Evolutionary conservation across 768 basidiomycete species (phyloP), one percentile per base, ranked within the genome.

Genomic region (Agaricus sinodeliciosus): DNA sequence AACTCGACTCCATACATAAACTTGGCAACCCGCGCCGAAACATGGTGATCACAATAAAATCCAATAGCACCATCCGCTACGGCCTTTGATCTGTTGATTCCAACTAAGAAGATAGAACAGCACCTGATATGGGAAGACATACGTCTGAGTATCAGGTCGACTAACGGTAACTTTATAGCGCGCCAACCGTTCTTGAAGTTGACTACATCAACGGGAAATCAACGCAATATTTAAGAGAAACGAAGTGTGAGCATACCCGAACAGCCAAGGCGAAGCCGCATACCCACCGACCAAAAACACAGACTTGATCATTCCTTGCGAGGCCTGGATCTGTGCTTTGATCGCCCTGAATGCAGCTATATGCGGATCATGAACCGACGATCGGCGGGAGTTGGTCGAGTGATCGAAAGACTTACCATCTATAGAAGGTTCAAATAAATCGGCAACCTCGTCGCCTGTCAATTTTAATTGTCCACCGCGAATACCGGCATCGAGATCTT

Each of bases 1-100:
- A 81, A 89, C 64, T 90, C 87, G 43, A 90, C 88, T 13, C 88
- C 88, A 61, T 90, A 91, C 80, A 88, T 82, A 61, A 79, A 89
- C 63, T 77, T 87, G 27, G 86, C 85, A 72, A 89, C 81, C 41
- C 88, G 79, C 19, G 88, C 85, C 4, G 85, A 85, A 51, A 91
- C 89, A 59, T 89, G 84, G 56, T 90, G 89, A 60, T 90, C 88
- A 58, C 84, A 86, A 66, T 88, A 90, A 66, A 90, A 91, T 26
- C 87, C 87, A 57, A 90, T 80, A 1, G 87, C 87, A 22, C 89
- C 88, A 57, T 91, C 87, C 27, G 89, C 87, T 6, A 90, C 87
- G 3, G 89, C 88, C 66, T 91, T 91, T 15, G 89, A 89, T 12
- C n/a, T n/a, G n/a, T n/a, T n/a, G n/a, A n/a, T n/a, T n/a, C n/a